These are phyloP conservation scores for Chamaenerion angustifolium DNA, from an alignment of 345 rosid genomes.

Conservation along the genomic window DNA sequence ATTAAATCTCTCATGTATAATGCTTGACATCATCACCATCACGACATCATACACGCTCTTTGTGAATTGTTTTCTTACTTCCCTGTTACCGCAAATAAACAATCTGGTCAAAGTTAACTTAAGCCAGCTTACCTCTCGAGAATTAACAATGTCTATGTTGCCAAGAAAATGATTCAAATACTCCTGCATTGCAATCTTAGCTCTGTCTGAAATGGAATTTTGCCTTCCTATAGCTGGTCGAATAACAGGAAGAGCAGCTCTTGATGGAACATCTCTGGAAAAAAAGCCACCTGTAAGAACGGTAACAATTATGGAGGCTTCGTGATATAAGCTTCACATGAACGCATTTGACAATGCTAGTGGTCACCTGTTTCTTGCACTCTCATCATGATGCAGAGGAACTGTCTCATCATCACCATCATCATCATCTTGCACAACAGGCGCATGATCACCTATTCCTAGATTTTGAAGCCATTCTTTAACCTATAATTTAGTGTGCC, in stretches of 20 bases:
- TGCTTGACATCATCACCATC: too few relatives aligned
- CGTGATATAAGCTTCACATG: conserved; percentile 5
- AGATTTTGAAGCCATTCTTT: conserved; percentile 99
- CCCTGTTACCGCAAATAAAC: not conserved
- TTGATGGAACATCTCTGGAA: conserved; percentile 95
- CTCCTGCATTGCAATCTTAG: conserved; percentile 93
- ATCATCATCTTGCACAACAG: conserved; percentile 61
- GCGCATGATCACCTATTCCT: conserved; percentile 82
- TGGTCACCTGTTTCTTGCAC: conserved; percentile 63
- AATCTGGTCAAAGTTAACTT: conserved; percentile 1
- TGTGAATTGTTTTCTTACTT: too few relatives aligned
- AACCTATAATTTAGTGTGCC: conserved; percentile 62
- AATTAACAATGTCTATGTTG: conserved; percentile 85
- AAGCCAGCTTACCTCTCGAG: conserved; percentile 59
- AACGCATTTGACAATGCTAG: conserved; percentile 2
- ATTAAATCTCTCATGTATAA: too few relatives aligned
- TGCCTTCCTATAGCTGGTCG: conserved; percentile 90
- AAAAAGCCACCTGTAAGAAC: conserved; percentile 27
- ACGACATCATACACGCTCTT: too few relatives aligned
- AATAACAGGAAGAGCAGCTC: conserved; percentile 86
- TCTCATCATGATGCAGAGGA: conserved; percentile 62
- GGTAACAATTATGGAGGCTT: conserved; percentile 7
- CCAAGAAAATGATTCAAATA: conserved; percentile 90
- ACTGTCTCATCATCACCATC: conserved; percentile 67
- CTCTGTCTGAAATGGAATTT: conserved; percentile 75